These are phyloP conservation scores for Colletotrichum sp. DNA, from an alignment of 2,329 filamentous ascomycete species.

Conservation along the genomic window DNA sequence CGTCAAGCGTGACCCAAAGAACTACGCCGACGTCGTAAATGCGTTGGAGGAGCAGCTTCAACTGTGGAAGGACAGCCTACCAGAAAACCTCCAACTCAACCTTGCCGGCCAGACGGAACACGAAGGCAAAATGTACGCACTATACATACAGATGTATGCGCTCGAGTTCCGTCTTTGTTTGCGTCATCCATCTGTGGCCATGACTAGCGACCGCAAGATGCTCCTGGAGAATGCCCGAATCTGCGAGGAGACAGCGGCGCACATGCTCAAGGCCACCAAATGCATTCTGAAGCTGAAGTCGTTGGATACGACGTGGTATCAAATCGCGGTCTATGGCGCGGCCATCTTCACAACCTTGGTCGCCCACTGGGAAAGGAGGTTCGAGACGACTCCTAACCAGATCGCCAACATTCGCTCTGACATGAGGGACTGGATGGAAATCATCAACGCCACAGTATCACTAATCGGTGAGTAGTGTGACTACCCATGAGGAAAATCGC, in stretches of 20 bases:
- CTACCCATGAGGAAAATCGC: not conserved
- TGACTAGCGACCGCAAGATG: constrained; percentile 57
- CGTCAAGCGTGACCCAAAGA: constrained; percentile 64
- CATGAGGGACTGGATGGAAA: constrained; percentile 72
- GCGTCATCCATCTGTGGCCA: constrained; percentile 65
- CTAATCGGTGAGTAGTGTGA: constrained; percentile 62
- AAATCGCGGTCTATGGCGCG: constrained; percentile 72
- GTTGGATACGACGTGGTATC: constrained; percentile 81
- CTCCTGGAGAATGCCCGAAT: constrained; percentile 68
- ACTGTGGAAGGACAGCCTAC: constrained; percentile 68
- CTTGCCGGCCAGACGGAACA: constrained; percentile 32
- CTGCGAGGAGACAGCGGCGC: constrained; percentile 69
- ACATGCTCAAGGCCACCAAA: constrained; percentile 65
- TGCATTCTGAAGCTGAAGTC: constrained; percentile 68
- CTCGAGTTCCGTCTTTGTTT: constrained; percentile 66
- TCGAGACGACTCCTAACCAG: constrained; percentile 61
- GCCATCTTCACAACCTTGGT: constrained; percentile 77
- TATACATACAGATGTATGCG: constrained; percentile 58
- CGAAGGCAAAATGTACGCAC: constrained; percentile 52
- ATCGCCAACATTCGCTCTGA: constrained; percentile 66
- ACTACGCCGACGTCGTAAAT: constrained; percentile 68
- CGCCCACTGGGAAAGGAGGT: constrained; percentile 70
- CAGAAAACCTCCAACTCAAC: constrained; percentile 61
- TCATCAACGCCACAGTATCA: constrained; percentile 69
- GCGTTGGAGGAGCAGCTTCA: constrained; percentile 69